Percentiles rank a stretch among this genome's conserved stretches.
Conservation (phyloP, 306 rosid species). For the Fragaria iinumae region DNA sequence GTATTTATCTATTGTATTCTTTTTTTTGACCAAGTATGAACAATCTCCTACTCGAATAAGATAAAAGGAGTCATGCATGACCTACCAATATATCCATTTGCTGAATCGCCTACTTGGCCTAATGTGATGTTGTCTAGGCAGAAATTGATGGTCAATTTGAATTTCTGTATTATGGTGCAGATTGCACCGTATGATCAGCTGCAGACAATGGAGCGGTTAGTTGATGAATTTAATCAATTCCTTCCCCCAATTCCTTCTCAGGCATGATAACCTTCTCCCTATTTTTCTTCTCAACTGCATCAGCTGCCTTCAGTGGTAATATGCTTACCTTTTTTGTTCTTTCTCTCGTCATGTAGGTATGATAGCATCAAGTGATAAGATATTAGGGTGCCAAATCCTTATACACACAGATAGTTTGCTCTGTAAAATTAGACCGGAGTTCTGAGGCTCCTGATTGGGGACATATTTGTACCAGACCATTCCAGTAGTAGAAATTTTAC, state of each 20-base stretch:
- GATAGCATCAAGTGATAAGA: constrained; percentile 21
- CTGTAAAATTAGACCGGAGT: constrained; percentile 11
- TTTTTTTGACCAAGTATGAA: not conserved
- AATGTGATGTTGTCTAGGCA: not conserved
- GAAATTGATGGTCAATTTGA: not conserved
- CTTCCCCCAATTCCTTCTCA: constrained; percentile 46
- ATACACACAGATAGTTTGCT: constrained; percentile 1
- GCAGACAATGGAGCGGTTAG: constrained; percentile 82
- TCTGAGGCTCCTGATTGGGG: not conserved
- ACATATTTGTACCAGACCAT: not conserved
- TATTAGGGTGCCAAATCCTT: constrained; percentile 8
- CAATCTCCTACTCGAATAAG: not conserved
- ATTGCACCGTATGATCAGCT: constrained; percentile 94
- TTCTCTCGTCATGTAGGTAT: constrained; percentile 9
- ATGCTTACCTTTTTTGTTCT: not conserved
- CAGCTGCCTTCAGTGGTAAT: constrained; percentile 12
- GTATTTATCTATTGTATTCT: not conserved
- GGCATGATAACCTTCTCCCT: constrained; percentile 31
- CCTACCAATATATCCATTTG: not conserved
- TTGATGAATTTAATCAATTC: constrained; percentile 31
- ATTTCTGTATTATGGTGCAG: constrained; percentile 43
- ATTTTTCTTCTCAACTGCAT: constrained; percentile 23
- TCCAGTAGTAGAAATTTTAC: constrained; percentile 5
- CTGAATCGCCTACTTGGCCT: not conserved
- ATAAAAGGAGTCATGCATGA: not conserved